Conservation (phyloP, 192 early-diverging fungal genomes). For the Umbelopsis isabellina region DNA sequence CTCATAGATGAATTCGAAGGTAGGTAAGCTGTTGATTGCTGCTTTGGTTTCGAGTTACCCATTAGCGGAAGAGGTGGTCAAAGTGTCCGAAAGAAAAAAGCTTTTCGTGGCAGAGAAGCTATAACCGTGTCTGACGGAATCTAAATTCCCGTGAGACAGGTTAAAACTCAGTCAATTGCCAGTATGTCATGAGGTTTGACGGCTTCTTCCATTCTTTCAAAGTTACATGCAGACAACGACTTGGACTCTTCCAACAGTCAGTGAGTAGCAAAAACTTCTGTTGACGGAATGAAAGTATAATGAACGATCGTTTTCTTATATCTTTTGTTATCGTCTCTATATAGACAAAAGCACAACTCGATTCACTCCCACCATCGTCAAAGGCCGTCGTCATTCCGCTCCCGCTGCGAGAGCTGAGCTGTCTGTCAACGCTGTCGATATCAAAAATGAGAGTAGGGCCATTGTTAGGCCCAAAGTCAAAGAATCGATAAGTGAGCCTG, state of each 20-base stretch:
- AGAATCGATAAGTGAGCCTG: not conserved
- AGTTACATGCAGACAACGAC: constrained; percentile 16
- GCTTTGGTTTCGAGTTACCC: constrained; percentile 22
- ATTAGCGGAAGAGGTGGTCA: not conserved
- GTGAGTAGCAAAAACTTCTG: not conserved
- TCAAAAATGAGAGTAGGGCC: not conserved
- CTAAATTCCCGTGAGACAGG: not conserved
- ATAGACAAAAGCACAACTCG: constrained; percentile 16
- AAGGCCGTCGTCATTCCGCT: constrained; percentile 16
- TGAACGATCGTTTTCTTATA: not conserved
- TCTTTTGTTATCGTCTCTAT: too few species aligned
- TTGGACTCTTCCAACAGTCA: constrained; percentile 11
- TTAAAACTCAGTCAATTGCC: not conserved
- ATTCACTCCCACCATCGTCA: constrained; percentile 1
- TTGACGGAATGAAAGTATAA: not conserved
- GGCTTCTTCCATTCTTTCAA: not conserved
- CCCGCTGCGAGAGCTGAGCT: not conserved
- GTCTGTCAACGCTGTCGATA: not conserved
- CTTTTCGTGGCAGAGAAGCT: constrained; percentile 1
- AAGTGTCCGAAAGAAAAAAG: constrained; percentile 22
- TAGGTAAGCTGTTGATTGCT: constrained; percentile 3
- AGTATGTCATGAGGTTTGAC: constrained; percentile 6
- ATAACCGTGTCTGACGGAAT: constrained; percentile 16
- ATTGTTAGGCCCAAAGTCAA: not conserved
- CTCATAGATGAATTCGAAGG: not conserved